phyloP scores from a whole-genome alignment of 164 flowering plant species.

The Sedum album region DNA sequence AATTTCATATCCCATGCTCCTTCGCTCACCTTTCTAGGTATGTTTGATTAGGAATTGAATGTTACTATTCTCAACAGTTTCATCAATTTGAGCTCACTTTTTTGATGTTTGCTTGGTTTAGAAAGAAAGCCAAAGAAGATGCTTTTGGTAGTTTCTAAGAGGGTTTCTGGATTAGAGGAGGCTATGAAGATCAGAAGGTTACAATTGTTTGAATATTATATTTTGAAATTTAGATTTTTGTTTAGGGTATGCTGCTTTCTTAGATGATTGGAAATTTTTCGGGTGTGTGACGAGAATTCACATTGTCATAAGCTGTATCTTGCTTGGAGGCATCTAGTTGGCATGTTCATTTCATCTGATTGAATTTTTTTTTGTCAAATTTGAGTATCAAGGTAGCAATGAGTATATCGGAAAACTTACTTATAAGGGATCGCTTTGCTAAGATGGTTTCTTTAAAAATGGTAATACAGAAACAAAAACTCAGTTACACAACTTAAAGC shows the following conservation, averaged over 20 bases:
- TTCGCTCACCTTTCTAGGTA: not conserved
- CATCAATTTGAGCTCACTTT: conserved; percentile 4
- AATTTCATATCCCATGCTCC: conserved; percentile 13
- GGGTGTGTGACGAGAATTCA: too few relatives aligned
- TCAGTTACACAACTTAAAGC: too few relatives aligned
- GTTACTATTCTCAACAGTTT: not conserved
- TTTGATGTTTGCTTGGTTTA: conserved; percentile 19
- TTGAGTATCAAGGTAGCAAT: too few relatives aligned
- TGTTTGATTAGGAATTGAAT: not conserved
- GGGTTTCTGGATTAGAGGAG: conserved; percentile 63
- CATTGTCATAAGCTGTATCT: too few relatives aligned
- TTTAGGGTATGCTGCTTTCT: not conserved
- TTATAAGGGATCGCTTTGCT: too few relatives aligned
- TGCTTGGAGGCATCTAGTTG: too few relatives aligned
- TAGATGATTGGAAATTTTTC: too few relatives aligned
- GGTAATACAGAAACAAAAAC: too few relatives aligned
- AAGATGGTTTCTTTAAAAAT: too few relatives aligned
- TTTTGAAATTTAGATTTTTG: not conserved
- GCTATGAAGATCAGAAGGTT: conserved; percentile 69
- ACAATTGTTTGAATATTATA: not conserved
- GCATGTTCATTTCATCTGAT: too few relatives aligned
- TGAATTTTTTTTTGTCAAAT: too few relatives aligned
- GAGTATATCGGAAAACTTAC: too few relatives aligned
- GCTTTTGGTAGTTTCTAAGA: conserved; percentile 32
- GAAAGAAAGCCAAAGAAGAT: conserved; percentile 17